Evolutionary conservation across 2,329 filamentous ascomycete genomes (phyloP).

Genomic region (Aspergillus ochraceoroseus): DNA sequence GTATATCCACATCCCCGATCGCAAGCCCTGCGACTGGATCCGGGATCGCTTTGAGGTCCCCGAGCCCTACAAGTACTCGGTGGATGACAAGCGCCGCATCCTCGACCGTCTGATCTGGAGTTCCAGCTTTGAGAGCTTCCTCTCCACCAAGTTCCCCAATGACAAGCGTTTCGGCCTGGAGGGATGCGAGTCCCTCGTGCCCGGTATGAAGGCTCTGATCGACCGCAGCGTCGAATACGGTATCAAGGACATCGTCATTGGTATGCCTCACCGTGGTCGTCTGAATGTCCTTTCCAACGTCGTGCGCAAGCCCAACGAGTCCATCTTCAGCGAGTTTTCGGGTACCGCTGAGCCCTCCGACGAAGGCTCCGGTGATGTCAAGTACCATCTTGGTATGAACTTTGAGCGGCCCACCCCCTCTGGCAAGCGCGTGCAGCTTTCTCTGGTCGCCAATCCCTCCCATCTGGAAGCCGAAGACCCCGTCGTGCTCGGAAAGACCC

Average conservation of each 20-base stretch:
- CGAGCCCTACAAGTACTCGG: constrained; percentile 90
- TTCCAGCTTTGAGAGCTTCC: constrained; percentile 92
- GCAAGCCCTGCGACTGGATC: constrained; percentile 97
- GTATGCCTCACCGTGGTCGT: constrained; percentile 98
- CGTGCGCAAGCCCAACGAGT: constrained; percentile 98
- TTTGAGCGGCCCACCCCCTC: constrained; percentile 97
- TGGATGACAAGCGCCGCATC: constrained; percentile 97
- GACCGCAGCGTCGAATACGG: constrained; percentile 98
- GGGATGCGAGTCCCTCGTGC: constrained; percentile 92
- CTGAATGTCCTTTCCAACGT: constrained; percentile 98
- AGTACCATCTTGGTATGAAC: constrained; percentile 99
- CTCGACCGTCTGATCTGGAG: constrained; percentile 98
- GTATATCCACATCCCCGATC: constrained; percentile 97
- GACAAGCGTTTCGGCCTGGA: constrained; percentile 99
- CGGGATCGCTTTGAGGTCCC: constrained; percentile 92
- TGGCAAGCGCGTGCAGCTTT: constrained; percentile 98
- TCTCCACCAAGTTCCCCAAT: constrained; percentile 97
- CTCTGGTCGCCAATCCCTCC: constrained; percentile 94
- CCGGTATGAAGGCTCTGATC: constrained; percentile 98
- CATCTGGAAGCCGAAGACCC: constrained; percentile 98
- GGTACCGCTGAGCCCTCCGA: constrained; percentile 82
- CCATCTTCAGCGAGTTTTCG: constrained; percentile 97
- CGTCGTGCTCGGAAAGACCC: constrained; percentile 93
- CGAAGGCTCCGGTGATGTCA: constrained; percentile 96
- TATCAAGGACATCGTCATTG: constrained; percentile 98